Percentiles rank a stretch among this genome's conserved stretches.
Evolutionary conservation across 2,329 filamentous ascomycete species (phyloP).

Genomic region (Mollisiaceae sp.): DNA sequence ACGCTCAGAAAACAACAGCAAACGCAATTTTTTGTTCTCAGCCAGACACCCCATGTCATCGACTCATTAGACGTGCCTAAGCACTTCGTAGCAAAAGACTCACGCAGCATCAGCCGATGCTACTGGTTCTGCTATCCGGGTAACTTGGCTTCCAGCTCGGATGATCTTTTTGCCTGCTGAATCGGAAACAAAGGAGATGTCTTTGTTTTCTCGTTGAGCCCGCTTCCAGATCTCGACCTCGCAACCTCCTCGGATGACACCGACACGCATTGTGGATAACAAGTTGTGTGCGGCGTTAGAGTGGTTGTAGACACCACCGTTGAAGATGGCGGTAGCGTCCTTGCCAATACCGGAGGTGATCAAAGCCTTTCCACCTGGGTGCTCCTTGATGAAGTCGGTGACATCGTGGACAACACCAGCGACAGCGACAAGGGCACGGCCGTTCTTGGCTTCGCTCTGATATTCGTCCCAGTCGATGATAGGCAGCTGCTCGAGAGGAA

Average conservation of each 20-base stretch:
- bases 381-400: constrained; percentile 82
- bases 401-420: constrained; percentile 89
- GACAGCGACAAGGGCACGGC: constrained; percentile 76
- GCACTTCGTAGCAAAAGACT: constrained; percentile 15
- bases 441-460: constrained; percentile 76
- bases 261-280: constrained; percentile 85
- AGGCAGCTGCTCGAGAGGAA: constrained; percentile 82
- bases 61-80: constrained; percentile 20
- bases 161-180: constrained; percentile 81
- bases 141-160: constrained; percentile 84
- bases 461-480: constrained; percentile 89
- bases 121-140: constrained; percentile 79
- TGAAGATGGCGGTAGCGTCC: constrained; percentile 89
- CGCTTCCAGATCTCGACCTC: constrained; percentile 96
- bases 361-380: constrained; percentile 88
- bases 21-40: constrained; percentile 24
- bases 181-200: constrained; percentile 80
- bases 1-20: constrained; percentile 25
- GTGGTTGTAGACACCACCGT: constrained; percentile 88
- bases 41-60: constrained; percentile 23
- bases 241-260: constrained; percentile 83
- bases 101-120: constrained; percentile 84
- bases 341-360: constrained; percentile 84
- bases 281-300: constrained; percentile 90
- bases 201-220: constrained; percentile 82